Evolutionary conservation across 106 monocot genomes (phyloP), one percentile per base, ranked within the genome.

Genomic region (Dendrobium nobile): DNA sequence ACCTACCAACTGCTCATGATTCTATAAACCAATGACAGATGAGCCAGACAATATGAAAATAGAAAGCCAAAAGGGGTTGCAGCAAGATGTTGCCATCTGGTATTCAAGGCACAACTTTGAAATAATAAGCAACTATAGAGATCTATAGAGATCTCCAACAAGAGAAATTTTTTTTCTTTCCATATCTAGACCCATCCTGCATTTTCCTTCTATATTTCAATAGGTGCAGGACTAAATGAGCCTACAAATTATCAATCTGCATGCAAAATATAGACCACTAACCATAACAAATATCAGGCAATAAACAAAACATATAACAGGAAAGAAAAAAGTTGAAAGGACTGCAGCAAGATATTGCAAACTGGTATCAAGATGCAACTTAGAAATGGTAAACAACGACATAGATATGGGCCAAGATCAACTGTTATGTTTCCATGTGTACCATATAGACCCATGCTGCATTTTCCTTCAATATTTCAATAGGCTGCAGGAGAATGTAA

Each of bases 341-440:
- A 24, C n/a, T 22, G 64, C 64, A 64, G 9, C 1, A 64, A 26
- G 64, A 64, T 24, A 6, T 64, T 6, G 17, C 58, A n/a, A 64
- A 64, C 64, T 24, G n/a, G 1, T 9, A 70, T 70, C 70, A 70
- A 70, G 13, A 70, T 70, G 70, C 70, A 70, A 70, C 70, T 61
- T 70, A 70, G 33, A 70, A 70, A 70, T 68, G 15, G 3, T 33
- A 70, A 70, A 13, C 15, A 11, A 20, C 13, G 4, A 70, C 4
- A 70, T 0, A 31, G 37, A 37, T 15, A 11, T 61, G 3, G 4
- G 15, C 7, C 64, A 31, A 70, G 4, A 70, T 31, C 33, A 61
- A 61, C 5, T 22, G 7, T 6, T 22, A 0, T 61, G 6, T 13
- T 15, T 51, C 15, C 51, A 51, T 51, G 37, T 37, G 3, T 37